Evolutionary conservation across 208 protist species (phyloP).

Genomic region (Acanthamoeba sp.): DNA sequence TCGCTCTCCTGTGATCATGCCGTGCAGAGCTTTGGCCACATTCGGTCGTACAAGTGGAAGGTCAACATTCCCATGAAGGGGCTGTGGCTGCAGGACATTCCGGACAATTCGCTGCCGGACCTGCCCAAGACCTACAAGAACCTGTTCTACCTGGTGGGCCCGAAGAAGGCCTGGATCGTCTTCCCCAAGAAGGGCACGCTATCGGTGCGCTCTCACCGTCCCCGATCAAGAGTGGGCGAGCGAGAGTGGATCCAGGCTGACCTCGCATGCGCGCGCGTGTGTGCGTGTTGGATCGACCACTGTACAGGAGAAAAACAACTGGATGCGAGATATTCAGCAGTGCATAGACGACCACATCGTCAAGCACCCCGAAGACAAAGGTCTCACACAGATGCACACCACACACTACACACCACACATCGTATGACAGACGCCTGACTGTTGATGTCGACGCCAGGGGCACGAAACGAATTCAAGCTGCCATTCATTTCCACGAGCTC

Average conservation of each 20-base stretch:
- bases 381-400: too few species aligned
- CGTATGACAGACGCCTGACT: not conserved
- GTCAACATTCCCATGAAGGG: conserved; percentile 44
- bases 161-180: conserved; percentile 31
- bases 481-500: conserved; percentile 1
- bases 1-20: not conserved
- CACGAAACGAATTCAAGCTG: not conserved
- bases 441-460: not conserved
- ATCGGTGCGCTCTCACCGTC: not conserved
- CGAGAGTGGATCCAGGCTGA: too few species aligned
- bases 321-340: conserved; percentile 46
- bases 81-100: conserved; percentile 56
- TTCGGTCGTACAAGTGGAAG: conserved; percentile 65
- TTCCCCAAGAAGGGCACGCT: conserved; percentile 42
- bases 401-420: too few species aligned
- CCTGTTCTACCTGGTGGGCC: conserved; percentile 38
- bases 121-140: conserved; percentile 41
- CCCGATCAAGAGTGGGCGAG: too few species aligned
- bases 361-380: conserved; percentile 35
- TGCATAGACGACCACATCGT: conserved; percentile 19
- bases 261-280: not conserved
- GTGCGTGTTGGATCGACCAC: not conserved
- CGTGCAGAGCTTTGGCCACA: conserved; percentile 44
- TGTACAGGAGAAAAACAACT: not conserved
- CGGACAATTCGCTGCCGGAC: conserved; percentile 10